These are phyloP conservation scores for Yamadazyma diddensiae DNA, from an alignment of 1,139 yeast species.

Conservation along the genomic window DNA sequence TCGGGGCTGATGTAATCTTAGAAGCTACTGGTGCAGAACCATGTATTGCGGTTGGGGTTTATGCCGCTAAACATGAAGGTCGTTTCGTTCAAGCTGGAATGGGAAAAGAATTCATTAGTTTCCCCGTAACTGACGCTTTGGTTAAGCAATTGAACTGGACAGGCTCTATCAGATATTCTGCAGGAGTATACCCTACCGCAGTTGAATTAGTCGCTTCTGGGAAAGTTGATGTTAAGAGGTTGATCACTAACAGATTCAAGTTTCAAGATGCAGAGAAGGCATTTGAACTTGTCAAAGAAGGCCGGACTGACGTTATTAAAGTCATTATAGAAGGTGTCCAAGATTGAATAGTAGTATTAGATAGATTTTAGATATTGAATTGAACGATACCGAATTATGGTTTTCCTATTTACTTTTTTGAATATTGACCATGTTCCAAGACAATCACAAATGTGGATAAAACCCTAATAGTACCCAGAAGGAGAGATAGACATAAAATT, in stretches of 20 bases:
- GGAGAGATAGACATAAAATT: no score
- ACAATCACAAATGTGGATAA: no score
- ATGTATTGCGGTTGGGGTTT: conserved; percentile 59
- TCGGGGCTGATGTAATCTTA: conserved; percentile 50
- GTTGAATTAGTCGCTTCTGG: conserved; percentile 45
- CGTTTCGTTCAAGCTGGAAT: conserved; percentile 67
- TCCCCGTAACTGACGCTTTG: conserved; percentile 66
- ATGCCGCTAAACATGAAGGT: conserved; percentile 54
- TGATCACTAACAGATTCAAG: conserved; percentile 68
- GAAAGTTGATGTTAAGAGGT: conserved; percentile 33
- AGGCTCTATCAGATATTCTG: conserved; percentile 45
- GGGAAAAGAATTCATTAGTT: conserved; percentile 55
- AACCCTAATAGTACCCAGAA: no score
- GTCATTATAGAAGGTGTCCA: conserved; percentile 54
- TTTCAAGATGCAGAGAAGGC: conserved; percentile 73
- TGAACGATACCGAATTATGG: no score
- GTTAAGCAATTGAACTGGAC: conserved; percentile 66
- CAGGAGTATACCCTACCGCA: conserved; percentile 38
- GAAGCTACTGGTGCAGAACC: conserved; percentile 71
- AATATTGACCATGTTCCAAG: no score
- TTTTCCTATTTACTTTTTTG: no score
- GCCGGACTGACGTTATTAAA: conserved; percentile 50
- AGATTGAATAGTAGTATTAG: conserved; percentile 1
- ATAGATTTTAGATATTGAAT: no score
- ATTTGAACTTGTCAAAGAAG: conserved; percentile 56